Percentiles rank a stretch among this genome's conserved stretches.
Conservation (phyloP, 192 early-diverging fungal species). For the Backusella circina region DNA sequence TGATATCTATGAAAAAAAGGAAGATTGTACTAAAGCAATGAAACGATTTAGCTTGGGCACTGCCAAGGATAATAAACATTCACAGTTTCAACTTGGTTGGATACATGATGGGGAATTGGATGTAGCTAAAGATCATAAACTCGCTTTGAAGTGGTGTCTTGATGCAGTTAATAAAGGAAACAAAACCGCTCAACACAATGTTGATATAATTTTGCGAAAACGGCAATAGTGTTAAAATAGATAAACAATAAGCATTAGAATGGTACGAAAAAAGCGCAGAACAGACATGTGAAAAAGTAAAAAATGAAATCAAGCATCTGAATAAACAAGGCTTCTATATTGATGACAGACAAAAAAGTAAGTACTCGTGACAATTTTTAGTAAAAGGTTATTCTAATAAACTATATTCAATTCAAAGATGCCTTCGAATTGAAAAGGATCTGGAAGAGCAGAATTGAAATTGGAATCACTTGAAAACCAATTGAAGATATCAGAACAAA, state of each 20-base stretch:
- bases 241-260: neutral
- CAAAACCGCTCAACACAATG: neutral
- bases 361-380: neutral
- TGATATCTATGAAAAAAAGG: neutral
- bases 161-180: neutral
- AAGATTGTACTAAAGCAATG: neutral
- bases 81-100: neutral
- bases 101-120: neutral
- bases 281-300: neutral
- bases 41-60: neutral
- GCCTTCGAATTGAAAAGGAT: neutral
- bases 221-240: neutral
- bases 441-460: neutral
- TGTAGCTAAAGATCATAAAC: neutral
- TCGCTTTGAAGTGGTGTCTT: neutral
- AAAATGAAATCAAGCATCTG: neutral
- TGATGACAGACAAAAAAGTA: neutral
- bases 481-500: neutral
- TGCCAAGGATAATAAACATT: neutral
- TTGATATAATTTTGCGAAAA: neutral
- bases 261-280: neutral
- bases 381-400: neutral
- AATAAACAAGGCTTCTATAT: neutral
- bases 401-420: neutral
- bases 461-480: neutral